Base-by-base conservation (phyloP, 768 basidiomycete species). In the Leccinellum rugosiceps region DNA sequence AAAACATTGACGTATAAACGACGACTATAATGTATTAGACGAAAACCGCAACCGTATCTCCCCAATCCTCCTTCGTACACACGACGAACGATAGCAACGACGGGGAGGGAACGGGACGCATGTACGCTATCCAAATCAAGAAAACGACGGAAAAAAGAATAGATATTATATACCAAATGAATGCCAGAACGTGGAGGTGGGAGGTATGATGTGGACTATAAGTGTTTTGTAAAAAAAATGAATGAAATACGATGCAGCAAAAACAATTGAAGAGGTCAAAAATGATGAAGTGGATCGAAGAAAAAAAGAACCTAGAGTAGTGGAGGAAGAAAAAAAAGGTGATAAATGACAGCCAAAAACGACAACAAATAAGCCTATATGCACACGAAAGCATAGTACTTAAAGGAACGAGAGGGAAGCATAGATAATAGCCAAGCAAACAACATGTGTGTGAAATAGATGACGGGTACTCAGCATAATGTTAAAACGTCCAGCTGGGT, bases 1-100 rank as follows among this genome's bases (percentile, higher is more conserved):
- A 28, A 28, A 25, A n/a, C n/a, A n/a, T 14, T 13, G 11, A 19
- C 49, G 61, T 69, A 73, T 72, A 70, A 70, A 71, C 65, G 60
- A 72, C 35, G 65, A 70, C 61, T 70, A 73, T 73, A 70, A 73
- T 23, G 65, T 71, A 71, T 73, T 73, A 73, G 67, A 25, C 23
- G 19, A 46, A 65, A 58, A 69, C 53, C 57, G 58, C 67, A 60
- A 53, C 58, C 58, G 19, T 43, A 19, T 21, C 31, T 14, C 43
- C 30, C 25, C 41, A 25, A 35, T 54, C 58, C 38, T 41, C 35
- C 35, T 14, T 14, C 45, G 45, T 7, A 25, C 6, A 10, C 6
- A 3, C 43, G 6, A 44, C 23, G 15, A 15, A 15, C 45, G 17
- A 21, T 13, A 23, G 21, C 44, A 14, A 44, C 11, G 14, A 14